Base-by-base conservation (phyloP, 345 rosid genomes). In the Citrus trifoliata region DNA sequence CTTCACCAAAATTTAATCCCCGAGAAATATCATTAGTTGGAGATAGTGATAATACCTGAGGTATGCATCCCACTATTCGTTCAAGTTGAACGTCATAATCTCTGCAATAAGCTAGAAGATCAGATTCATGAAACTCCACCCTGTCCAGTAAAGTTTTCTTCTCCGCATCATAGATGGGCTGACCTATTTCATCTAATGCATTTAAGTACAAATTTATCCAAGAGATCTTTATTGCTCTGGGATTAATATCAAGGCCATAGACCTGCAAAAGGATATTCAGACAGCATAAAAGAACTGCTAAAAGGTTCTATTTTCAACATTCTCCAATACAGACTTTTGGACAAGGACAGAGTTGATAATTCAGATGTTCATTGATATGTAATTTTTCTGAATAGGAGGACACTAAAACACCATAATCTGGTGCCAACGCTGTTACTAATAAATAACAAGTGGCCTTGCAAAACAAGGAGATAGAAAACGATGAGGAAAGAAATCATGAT, bases 91-190 rank as follows among this genome's bases (percentile, higher is more conserved):
- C 87, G 78, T 86, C 86, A 73, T 83, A 78, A 56, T 91, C 98
- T 85, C 91, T 89, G 86, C 92, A 90, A 81, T 95, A 89, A 69
- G 92, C 63, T 66, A 95, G 94, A 66, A 95, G 88, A 89, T 95
- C 99, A 82, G 98, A 93, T 83, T 93, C 98, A 81, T 95, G 84
- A 86, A 95, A 95, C 82, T 93, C 97, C 85, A 95, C 98, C 83
- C 99, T 88, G 76, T 95, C 99, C 85, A 95, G 87, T 78, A 95
- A 86, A 38, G 95, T 95, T 87, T 93, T 95, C 88, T 92, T 94
- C 88, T 95, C 98, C 4, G 80, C 86, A 68, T 95, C 99, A 73
- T 90, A 89, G 78, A 93, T 86, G 42, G 92, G 97, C 76, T 81
- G 90, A 77, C 99, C 99, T 53, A 85, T 82, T 46, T 95, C 99